Base-by-base conservation (phyloP, 768 basidiomycete genomes). In the Mycena galopus region DNA sequence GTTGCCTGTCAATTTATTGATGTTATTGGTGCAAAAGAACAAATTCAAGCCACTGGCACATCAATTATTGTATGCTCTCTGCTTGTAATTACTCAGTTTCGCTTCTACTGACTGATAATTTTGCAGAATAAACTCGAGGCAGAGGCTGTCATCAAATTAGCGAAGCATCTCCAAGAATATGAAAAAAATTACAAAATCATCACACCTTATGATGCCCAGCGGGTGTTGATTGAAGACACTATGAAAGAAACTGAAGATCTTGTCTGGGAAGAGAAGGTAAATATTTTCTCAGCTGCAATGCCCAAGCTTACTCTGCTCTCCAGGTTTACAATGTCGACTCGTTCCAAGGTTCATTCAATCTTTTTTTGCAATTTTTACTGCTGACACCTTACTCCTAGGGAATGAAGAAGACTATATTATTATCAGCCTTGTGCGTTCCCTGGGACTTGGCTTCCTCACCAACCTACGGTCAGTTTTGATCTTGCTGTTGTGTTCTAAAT, bases 381-480 rank as follows among this genome's bases (percentile, higher is more conserved):
- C 25, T 73, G 19, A 65, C 32, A 56, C 74, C 25, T 23, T 2
- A 17, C n/a, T 14, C 32, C 4, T 73, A 95, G 95, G 94, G 14
- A 95, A 96, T 86, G 95, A 96, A 77, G 92, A 92, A 64, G 91
- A 95, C 65, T 90, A 87, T 53, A 93, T 95, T 47, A 86, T 95
- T 65, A 90, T 95, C 59, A 93, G 92, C 33, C 75, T 94, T 65
- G 93, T 93, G 10, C 86, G 94, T 33, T 82, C 85, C 61, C 82
- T 81, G 25, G 84, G 81, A 0, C 83, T 92, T 57, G 95, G 94
- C 6, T 96, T 96, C 74, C 83, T 96, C 37, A 77, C 80, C 17
- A 91, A 91, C 76, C 74, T 86, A 12, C 87, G 92, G 74, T 69
- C 16, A 8, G 70, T 65, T 21, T n/a, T 53, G 19, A 32, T 33